Base-by-base conservation (phyloP, 2,329 filamentous ascomycete genomes). In the Ophiostoma perfectum region DNA sequence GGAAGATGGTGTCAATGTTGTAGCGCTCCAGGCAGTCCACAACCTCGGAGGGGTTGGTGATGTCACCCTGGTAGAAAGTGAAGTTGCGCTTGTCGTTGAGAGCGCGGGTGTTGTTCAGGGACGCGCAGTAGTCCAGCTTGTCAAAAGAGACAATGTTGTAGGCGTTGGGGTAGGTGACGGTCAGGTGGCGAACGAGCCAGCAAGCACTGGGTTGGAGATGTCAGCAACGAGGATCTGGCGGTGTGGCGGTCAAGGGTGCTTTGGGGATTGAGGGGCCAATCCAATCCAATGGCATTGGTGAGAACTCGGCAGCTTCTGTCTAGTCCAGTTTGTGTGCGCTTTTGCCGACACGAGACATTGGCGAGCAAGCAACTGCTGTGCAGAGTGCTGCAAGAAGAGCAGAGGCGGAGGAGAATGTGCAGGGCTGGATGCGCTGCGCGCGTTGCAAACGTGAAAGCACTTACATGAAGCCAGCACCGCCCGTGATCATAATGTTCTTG, bases 131-230 rank as follows among this genome's bases (percentile, higher is more conserved):
- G 77, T 94, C 91, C 70, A 94, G 83, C 78, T 93, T 94, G 80
- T 95, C 91, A 74, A 93, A 92, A 45, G 89, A 93, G 66, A 94
- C 82, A 71, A 94, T 86, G 75, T 90, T 91, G 82, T 95, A 95
- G 71, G 86, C 82, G 55, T 88, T 76, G 3, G 89, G 85, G 75
- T 94, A 94, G 45, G 88, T 91, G 69, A 91, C 79, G 11, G 87
- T 87, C 66, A 95, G 82, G 78, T 94, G 91, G 70, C 91, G 88
- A 71, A 92, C 89, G 49, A 94, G 84, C 91, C 91, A 94, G 76
- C 89, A 93, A 67, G 90, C 91, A 78, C 90, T 93, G 12, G 7
- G 66, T 41, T 52, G 18, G 47, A 47, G 49, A 39, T 63, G 18
- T 27, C 27, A 27, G 27, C 27, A 27, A 27, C 27, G 27, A 27